Evolutionary conservation across 352 stramenopile genomes (phyloP), one percentile per base, ranked within the genome.

Genomic region (Phytophthora sojae): DNA sequence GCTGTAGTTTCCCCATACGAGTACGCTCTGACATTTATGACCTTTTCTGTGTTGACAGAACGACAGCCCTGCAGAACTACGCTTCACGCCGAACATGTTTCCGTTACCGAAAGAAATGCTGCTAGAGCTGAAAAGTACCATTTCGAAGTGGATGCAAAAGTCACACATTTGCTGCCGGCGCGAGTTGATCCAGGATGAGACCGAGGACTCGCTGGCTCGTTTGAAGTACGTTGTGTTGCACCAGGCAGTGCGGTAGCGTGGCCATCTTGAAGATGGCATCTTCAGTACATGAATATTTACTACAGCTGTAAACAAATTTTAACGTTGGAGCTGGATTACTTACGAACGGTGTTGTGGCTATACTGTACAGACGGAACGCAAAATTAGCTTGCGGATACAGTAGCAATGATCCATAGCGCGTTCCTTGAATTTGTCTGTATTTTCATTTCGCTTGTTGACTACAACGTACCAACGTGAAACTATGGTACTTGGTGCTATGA

Each of bases 81-180:
- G 76, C 26, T 93, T 92, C 61, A 51, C 82, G 39, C 83, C 85
- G 2, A 89, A 89, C 26, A 59, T 91, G 37, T 91, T 89, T 52
- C 75, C 85, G 4, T 63, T 93, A 3, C 80, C 82, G 4, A 64
- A 75, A 2, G 82, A 88, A 64, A 93, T 93, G 85, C 65, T 89
- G 11, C 66, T 80, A 57, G 82, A 91, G 44, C 70, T 93, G 49
- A 59, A 88, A 47, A 53, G 42, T 8, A 80, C 75, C 5, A 45
- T 89, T 1, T 52, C 55, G 0, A 45, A 71, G 39, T 86, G 83
- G 81, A 76, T 58, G 9, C 29, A 61, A 45, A 63, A 76, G 19
- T 7, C 57, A 25, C 29, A 26, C 57, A 60, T 85, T 58, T 77
- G 76, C 50, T 23, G 57, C 47, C 26, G 57, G 63, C 25, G 56